Evolutionary conservation across 306 rosid genomes (phyloP).

Genomic region (Rosa rugosa): DNA sequence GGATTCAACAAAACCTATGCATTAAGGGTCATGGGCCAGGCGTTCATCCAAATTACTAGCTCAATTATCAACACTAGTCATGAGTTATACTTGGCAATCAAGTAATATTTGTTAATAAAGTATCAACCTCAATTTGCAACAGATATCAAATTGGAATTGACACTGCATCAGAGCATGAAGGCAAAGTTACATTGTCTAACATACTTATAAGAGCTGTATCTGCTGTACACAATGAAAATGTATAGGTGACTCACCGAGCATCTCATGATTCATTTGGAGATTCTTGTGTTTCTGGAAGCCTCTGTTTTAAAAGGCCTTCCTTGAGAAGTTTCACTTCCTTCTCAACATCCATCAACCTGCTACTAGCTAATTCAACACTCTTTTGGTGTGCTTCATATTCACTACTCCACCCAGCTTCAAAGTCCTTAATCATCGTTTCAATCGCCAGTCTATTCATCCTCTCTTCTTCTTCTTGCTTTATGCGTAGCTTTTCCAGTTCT

Average conservation of each 20-base stretch:
- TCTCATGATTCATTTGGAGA: constrained; percentile 37
- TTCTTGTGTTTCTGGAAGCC: constrained; percentile 39
- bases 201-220: constrained; percentile 6
- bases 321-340: constrained; percentile 46
- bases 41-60: neutral
- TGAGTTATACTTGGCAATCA: neutral
- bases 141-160: neutral
- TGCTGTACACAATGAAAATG: neutral
- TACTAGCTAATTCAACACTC: constrained; percentile 36
- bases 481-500: constrained; percentile 72
- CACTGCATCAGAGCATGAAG: neutral
- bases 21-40: neutral
- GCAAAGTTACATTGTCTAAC: neutral
- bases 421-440: constrained; percentile 47
- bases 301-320: constrained; percentile 41
- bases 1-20: neutral
- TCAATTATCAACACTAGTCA: neutral
- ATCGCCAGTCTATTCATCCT: constrained; percentile 37
- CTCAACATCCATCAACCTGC: constrained; percentile 46
- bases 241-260: constrained; percentile 33
- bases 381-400: constrained; percentile 38
- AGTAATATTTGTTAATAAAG: neutral
- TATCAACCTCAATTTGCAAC: neutral
- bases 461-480: constrained; percentile 85
- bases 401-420: constrained; percentile 49